phyloP scores from a whole-genome alignment of 768 basidiomycete species.

The Suillus plorans region DNA sequence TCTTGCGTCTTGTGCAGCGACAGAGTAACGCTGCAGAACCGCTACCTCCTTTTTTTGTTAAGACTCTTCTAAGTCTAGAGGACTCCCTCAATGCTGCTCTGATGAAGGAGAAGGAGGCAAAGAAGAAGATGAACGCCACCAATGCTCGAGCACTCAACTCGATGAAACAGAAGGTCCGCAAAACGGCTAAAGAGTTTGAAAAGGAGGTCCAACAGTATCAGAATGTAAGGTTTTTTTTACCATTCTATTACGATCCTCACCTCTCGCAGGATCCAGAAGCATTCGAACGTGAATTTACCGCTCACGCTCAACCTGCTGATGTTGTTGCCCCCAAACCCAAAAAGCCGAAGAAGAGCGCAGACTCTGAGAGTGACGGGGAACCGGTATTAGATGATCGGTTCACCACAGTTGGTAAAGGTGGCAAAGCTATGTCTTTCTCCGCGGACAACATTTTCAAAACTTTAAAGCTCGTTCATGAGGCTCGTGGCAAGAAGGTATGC shows the following conservation, averaged over 20 bases:
- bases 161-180: constrained; percentile 98
- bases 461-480: constrained; percentile 87
- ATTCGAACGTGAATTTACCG: constrained; percentile 75
- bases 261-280: constrained; percentile 76
- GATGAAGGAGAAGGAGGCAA: constrained; percentile 84
- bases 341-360: constrained; percentile 34
- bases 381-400: constrained; percentile 61
- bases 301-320: constrained; percentile 48
- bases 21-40: constrained; percentile 85
- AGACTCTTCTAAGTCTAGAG: constrained; percentile 74
- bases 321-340: constrained; percentile 36
- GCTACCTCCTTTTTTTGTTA: constrained; percentile 83
- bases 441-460: constrained; percentile 90
- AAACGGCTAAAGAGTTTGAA: constrained; percentile 87
- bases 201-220: constrained; percentile 75
- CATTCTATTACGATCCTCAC: background rate
- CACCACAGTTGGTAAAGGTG: constrained; percentile 89
- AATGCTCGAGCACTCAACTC: constrained; percentile 93
- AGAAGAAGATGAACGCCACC: constrained; percentile 95
- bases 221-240: constrained; percentile 47
- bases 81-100: constrained; percentile 68
- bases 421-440: constrained; percentile 78
- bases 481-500: constrained; percentile 90
- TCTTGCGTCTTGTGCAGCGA: constrained; percentile 84
- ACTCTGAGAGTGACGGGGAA: constrained; percentile 43